phyloP scores from a whole-genome alignment of 495 filamentous ascomycete genomes.

The Aspergillus funiculosus region DNA sequence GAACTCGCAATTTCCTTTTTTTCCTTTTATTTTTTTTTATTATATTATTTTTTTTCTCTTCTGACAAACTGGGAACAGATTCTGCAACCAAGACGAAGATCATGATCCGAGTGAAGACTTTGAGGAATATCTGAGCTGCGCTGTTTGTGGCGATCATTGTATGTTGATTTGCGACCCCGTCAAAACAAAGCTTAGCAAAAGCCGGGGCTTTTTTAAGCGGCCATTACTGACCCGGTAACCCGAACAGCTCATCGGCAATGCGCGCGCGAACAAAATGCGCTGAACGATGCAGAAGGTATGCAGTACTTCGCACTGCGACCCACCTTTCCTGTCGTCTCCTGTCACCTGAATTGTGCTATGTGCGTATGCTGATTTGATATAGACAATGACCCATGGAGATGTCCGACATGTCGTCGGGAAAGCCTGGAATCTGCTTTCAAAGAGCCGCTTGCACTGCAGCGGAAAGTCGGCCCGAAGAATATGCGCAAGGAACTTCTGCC shows the following conservation, averaged over 20 bases:
- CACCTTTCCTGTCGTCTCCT: slow-evolving; percentile 10
- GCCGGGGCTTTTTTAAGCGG: slow-evolving; percentile 25
- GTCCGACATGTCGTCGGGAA: slow-evolving; percentile 66
- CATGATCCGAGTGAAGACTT: slow-evolving; percentile 82
- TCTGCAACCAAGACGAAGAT: slow-evolving; percentile 77
- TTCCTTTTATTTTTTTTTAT: slow-evolving; percentile 8
- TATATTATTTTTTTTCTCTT: slow-evolving; percentile 3
- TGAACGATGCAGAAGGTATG: slow-evolving; percentile 64
- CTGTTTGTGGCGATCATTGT: slow-evolving; percentile 85
- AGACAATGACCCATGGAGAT: slow-evolving; percentile 64
- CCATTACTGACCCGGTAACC: slow-evolving; percentile 32
- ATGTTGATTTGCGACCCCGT: slow-evolving; percentile 40
- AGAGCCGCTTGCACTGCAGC: slow-evolving; percentile 37
- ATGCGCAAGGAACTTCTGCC: slow-evolving; percentile 72
- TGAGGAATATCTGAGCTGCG: slow-evolving; percentile 76
- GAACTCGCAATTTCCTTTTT: slow-evolving; percentile 29
- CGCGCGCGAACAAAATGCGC: slow-evolving; percentile 69
- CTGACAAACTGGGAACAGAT: slow-evolving; percentile 43
- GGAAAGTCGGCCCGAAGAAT: slow-evolving; percentile 44
- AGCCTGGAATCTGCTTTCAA: slow-evolving; percentile 48
- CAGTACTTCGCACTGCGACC: not conserved
- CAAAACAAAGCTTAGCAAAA: slow-evolving; percentile 21
- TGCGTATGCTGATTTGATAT: slow-evolving; percentile 20
- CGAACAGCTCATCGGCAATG: slow-evolving; percentile 83
- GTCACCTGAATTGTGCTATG: not conserved